phyloP scores from a whole-genome alignment of 2,329 filamentous ascomycete species.

The Metarhizium rileyi region DNA sequence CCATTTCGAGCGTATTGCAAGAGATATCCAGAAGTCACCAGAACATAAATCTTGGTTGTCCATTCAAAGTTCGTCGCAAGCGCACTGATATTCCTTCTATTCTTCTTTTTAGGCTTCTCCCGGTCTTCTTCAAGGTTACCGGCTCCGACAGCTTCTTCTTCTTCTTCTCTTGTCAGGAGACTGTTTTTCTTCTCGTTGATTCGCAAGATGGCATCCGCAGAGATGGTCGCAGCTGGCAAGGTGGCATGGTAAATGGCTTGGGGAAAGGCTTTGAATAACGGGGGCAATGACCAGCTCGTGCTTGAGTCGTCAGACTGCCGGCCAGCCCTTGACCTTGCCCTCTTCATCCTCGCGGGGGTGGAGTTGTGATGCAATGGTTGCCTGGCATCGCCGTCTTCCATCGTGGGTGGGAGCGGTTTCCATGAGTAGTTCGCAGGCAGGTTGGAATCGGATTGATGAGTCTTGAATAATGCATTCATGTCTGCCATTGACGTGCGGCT shows the following conservation, averaged over 20 bases:
- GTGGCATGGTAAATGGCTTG: conserved; percentile 70
- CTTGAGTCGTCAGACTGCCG: conserved; percentile 21
- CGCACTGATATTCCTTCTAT: conserved; percentile 31
- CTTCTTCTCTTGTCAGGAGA: conserved; percentile 1
- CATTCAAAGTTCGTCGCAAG: conserved; percentile 47
- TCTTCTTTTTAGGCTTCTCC: conserved; percentile 33
- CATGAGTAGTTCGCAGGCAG: conserved; percentile 23
- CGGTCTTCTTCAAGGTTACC: conserved; percentile 19
- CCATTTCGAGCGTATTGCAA: conserved; percentile 67
- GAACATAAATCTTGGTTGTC: conserved; percentile 62
- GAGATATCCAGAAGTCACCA: conserved; percentile 61
- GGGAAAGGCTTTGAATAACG: conserved; percentile 78
- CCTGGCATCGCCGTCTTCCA: conserved; percentile 7
- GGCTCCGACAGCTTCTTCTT: conserved; percentile 8
- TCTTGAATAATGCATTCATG: conserved; percentile 33
- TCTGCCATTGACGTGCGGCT: conserved; percentile 38
- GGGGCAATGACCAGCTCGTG: conserved; percentile 56
- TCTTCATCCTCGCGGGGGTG: conserved; percentile 7
- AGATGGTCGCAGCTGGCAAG: conserved; percentile 56
- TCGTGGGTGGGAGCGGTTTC: conserved; percentile 21
- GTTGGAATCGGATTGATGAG: conserved; percentile 11
- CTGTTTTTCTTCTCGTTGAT: conserved; percentile 40
- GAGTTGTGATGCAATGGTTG: conserved; percentile 7
- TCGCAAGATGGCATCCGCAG: conserved; percentile 60
- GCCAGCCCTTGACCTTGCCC: conserved; percentile 8